Evolutionary conservation across 257 asterid genomes (phyloP).

Genomic region (Coffea canephora): DNA sequence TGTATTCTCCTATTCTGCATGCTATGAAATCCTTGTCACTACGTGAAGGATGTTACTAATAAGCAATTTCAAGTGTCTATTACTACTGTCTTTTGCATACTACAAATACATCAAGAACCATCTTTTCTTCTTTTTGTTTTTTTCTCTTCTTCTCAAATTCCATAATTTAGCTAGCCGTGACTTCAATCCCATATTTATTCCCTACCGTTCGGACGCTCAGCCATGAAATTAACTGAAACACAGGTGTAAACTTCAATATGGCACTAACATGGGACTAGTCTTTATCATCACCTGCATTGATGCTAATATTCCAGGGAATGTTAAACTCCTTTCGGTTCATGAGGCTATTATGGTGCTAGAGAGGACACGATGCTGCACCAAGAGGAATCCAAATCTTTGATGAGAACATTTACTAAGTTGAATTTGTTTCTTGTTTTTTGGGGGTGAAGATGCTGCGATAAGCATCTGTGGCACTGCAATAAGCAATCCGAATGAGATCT

Average conservation of each 20-base stretch:
- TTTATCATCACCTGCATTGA: background rate
- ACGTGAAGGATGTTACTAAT: background rate
- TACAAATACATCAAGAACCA: too few relatives aligned
- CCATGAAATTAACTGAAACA: background rate
- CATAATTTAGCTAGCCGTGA: too few relatives aligned
- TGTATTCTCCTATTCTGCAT: background rate
- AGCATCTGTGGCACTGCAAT: background rate
- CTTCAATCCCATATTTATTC: too few relatives aligned
- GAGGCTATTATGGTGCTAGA: background rate
- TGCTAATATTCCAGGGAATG: background rate
- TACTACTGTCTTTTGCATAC: too few relatives aligned
- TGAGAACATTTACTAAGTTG: background rate
- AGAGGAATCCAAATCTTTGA: background rate
- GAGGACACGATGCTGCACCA: background rate
- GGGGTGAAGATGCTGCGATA: background rate
- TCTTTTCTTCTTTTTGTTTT: background rate
- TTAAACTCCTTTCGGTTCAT: background rate
- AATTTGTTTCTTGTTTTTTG: slow-evolving; percentile 1
- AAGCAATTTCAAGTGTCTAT: background rate
- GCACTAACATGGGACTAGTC: background rate
- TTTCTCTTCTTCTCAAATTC: background rate
- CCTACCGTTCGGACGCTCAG: too few relatives aligned
- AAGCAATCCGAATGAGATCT: background rate
- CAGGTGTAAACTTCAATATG: background rate
- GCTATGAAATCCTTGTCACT: background rate